These are phyloP conservation scores for Rhizopogon vulgaris DNA, from an alignment of 768 basidiomycete species.

Conservation along the genomic window DNA sequence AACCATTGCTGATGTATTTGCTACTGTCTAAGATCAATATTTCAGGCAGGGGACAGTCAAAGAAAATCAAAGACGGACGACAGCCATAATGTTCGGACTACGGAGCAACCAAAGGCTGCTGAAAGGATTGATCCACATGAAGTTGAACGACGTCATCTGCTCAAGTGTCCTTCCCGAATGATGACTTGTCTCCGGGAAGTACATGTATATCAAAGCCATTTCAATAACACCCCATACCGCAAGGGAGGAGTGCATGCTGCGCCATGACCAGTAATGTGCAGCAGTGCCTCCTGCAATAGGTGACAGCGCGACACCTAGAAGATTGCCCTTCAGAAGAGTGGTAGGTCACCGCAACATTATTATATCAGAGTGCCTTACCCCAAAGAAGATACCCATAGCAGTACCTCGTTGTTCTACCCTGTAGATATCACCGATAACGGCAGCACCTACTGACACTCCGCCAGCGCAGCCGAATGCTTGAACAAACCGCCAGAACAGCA, in stretches of 20 bases:
- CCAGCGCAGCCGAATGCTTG: constrained; percentile 56
- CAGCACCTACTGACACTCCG: constrained; percentile 46
- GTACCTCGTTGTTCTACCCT: constrained; percentile 46
- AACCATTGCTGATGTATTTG: constrained; percentile 25
- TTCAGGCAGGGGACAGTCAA: not conserved
- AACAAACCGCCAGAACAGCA: constrained; percentile 54
- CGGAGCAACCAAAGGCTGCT: constrained; percentile 38
- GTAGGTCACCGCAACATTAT: constrained; percentile 23
- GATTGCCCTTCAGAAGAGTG: not conserved
- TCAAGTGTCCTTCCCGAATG: constrained; percentile 21
- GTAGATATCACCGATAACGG: constrained; percentile 56
- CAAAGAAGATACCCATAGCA: constrained; percentile 32
- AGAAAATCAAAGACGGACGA: constrained; percentile 31
- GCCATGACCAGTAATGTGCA: constrained; percentile 51
- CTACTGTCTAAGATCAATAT: constrained; percentile 22
- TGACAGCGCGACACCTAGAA: not conserved
- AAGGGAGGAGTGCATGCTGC: constrained; percentile 43
- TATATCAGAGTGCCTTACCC: constrained; percentile 6
- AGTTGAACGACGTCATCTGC: not conserved
- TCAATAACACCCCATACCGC: constrained; percentile 33
- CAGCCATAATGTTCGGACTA: constrained; percentile 46
- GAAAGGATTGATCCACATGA: constrained; percentile 49
- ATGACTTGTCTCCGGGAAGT: constrained; percentile 56
- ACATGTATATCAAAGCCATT: constrained; percentile 31
- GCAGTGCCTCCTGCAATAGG: not conserved